Percentiles rank a stretch among this genome's conserved stretches.
Evolutionary conservation across 768 basidiomycete genomes (phyloP).

Genomic region (Krasilnikovozyma curviuscula): DNA sequence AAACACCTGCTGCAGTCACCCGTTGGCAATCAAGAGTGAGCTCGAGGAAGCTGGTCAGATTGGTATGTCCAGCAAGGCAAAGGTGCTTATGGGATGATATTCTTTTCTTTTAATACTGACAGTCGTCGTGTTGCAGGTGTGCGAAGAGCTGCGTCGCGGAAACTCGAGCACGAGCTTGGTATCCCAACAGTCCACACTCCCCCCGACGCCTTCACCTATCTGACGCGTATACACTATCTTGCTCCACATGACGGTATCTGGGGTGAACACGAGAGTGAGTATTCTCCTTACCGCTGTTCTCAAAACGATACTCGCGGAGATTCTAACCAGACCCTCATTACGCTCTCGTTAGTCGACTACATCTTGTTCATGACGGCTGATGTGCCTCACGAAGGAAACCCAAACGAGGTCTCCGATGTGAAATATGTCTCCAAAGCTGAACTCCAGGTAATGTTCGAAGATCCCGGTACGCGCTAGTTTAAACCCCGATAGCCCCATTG

Average conservation of each 20-base stretch:
- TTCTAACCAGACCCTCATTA: neutral
- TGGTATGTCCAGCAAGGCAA: constrained; percentile 27
- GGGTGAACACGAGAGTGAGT: constrained; percentile 92
- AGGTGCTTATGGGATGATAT: neutral
- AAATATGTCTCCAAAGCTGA: constrained; percentile 84
- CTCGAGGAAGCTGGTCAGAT: constrained; percentile 61
- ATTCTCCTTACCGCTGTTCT: neutral
- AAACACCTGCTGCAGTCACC: constrained; percentile 97
- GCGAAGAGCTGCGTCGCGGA: constrained; percentile 72
- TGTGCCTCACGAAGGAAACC: constrained; percentile 60
- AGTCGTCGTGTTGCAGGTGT: constrained; percentile 40
- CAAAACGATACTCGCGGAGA: neutral
- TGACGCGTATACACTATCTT: constrained; percentile 91
- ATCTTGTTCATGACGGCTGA: constrained; percentile 85
- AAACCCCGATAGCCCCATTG: neutral
- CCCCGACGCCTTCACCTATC: constrained; percentile 71
- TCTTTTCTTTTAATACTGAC: neutral
- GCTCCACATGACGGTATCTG: constrained; percentile 52
- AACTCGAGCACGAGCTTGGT: constrained; percentile 90
- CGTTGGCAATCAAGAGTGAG: constrained; percentile 49
- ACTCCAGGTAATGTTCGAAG: constrained; percentile 73
- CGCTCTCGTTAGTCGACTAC: constrained; percentile 63
- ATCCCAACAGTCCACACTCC: constrained; percentile 62
- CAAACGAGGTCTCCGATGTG: constrained; percentile 76
- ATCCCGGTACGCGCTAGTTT: constrained; percentile 23